These are phyloP conservation scores for Quercus phellos DNA, from an alignment of 331 rosid genomes.

Conservation along the genomic window DNA sequence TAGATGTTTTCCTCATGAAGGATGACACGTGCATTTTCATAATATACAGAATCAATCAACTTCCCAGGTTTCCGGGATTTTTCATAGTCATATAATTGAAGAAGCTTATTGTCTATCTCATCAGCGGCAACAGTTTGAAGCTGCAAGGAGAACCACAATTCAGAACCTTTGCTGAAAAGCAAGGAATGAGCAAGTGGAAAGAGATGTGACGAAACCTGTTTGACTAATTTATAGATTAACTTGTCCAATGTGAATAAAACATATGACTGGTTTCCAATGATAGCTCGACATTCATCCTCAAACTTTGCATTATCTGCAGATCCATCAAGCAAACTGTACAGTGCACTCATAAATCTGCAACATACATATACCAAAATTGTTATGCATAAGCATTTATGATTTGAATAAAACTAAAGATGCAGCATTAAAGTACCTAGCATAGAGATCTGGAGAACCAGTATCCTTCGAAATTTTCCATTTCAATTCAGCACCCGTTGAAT, in stretches of 20 bases:
- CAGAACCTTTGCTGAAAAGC: constrained; percentile 22
- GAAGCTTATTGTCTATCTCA: constrained; percentile 77
- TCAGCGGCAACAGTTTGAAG: constrained; percentile 84
- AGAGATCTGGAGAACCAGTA: constrained; percentile 54
- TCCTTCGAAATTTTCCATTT: constrained; percentile 61
- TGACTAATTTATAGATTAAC: constrained; percentile 80
- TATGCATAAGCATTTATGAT: constrained; percentile 1
- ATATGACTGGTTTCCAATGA: constrained; percentile 87
- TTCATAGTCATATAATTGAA: constrained; percentile 84
- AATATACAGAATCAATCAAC: constrained; percentile 64
- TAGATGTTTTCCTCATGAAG: constrained; percentile 89
- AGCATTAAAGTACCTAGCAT: constrained; percentile 44
- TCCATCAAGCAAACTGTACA: constrained; percentile 86
- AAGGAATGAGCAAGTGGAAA: constrained; percentile 4
- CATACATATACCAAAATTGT: not conserved
- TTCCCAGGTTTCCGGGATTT: constrained; percentile 75
- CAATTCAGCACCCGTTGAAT: constrained; percentile 56
- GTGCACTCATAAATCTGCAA: constrained; percentile 71
- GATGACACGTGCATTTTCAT: constrained; percentile 81
- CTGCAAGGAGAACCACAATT: constrained; percentile 44
- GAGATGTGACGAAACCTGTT: constrained; percentile 54
- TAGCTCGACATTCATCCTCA: constrained; percentile 97
- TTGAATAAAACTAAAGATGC: constrained; percentile 6
- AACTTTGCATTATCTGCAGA: constrained; percentile 83
- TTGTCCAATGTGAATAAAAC: constrained; percentile 91